phyloP scores from a whole-genome alignment of 352 stramenopile genomes.

The Phytopythium delawarense region DNA sequence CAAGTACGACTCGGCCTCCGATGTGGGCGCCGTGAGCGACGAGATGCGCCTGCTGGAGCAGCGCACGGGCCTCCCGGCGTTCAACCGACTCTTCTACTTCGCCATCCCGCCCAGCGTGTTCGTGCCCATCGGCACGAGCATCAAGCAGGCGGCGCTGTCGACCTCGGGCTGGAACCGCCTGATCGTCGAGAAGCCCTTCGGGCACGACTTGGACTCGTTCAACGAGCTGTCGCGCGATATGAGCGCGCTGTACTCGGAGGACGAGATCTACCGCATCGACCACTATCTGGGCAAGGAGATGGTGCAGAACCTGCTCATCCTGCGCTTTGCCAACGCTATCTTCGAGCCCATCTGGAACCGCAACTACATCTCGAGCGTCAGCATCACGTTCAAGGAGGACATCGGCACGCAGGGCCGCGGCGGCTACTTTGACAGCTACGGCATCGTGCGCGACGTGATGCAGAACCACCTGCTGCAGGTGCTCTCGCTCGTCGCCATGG shows the following conservation, averaged over 20 bases:
- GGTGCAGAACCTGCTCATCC: conserved; percentile 96
- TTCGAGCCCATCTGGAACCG: conserved; percentile 97
- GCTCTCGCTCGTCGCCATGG: conserved; percentile 96
- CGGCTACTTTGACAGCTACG: conserved; percentile 97
- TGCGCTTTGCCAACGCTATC: conserved; percentile 97
- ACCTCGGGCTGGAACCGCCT: conserved; percentile 92
- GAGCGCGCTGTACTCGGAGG: conserved; percentile 68
- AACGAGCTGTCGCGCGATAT: conserved; percentile 89
- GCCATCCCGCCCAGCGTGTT: conserved; percentile 97
- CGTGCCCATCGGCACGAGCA: conserved; percentile 89
- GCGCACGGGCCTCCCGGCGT: conserved; percentile 35
- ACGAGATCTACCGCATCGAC: conserved; percentile 97
- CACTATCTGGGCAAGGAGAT: conserved; percentile 98
- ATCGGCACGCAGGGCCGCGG: conserved; percentile 95
- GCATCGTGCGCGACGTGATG: conserved; percentile 99
- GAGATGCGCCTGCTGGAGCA: conserved; percentile 70
- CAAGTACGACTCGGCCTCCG: conserved; percentile 82
- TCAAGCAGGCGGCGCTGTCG: conserved; percentile 90
- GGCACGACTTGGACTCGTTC: conserved; percentile 92
- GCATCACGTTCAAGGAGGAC: conserved; percentile 97
- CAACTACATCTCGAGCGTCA: conserved; percentile 94
- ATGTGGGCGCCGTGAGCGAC: conserved; percentile 62
- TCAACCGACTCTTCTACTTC: conserved; percentile 95
- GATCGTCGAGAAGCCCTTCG: conserved; percentile 99
- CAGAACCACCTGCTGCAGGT: conserved; percentile 99